Percentiles rank a stretch among this genome's conserved stretches.
These are phyloP conservation scores for Neophaeococcomyces aloes DNA, from an alignment of 2,329 filamentous ascomycete genomes.

Conservation along the genomic window DNA sequence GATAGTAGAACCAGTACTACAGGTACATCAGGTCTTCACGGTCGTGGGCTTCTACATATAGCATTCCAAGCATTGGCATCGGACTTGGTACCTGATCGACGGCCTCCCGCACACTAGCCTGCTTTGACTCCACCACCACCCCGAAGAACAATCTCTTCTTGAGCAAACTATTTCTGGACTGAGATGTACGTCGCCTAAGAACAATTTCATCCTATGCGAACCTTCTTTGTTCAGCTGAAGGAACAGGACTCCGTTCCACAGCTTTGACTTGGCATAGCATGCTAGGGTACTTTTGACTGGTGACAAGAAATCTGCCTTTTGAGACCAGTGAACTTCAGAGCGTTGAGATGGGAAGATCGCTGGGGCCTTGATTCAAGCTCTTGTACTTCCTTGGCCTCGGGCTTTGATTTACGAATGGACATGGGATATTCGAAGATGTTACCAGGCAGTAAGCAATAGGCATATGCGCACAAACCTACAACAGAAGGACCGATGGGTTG, in stretches of 20 bases:
- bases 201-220: neutral
- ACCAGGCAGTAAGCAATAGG: neutral
- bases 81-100: conserved; percentile 2
- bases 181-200: no score
- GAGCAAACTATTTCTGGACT: neutral
- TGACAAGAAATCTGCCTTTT: no score
- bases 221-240: conserved; percentile 2
- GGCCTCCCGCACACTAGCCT: neutral
- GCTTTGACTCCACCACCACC: neutral
- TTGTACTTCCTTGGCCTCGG: neutral
- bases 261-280: neutral
- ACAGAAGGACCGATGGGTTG: neutral
- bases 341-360: neutral
- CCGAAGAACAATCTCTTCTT: conserved; percentile 1
- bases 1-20: no score
- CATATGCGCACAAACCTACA: neutral
- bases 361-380: neutral
- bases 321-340: neutral
- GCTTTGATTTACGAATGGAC: neutral
- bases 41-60: no score
- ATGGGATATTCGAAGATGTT: neutral
- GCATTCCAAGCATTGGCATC: no score
- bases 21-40: no score
- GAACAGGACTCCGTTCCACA: neutral
- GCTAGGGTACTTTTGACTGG: no score